Conservation (phyloP, 352 stramenopile genomes). For the Phytophthora chlamydospora region DNA sequence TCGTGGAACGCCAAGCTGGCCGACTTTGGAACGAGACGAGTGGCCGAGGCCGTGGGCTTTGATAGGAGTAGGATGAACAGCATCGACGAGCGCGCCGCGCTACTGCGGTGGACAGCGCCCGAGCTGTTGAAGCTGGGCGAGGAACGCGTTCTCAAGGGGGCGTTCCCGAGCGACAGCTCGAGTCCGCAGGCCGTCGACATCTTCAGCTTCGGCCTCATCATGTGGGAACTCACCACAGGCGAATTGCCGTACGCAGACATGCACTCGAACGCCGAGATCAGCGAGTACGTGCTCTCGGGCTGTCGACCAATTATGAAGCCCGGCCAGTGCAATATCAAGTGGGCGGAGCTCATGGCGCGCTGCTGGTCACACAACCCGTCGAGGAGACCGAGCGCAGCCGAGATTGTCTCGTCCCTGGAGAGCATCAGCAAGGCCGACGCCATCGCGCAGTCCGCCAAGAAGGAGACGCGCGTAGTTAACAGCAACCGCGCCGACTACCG, state of each 20-base stretch:
- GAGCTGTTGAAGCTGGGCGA: slow-evolving; percentile 84
- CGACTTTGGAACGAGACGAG: slow-evolving; percentile 83
- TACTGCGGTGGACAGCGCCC: slow-evolving; percentile 80
- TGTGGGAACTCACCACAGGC: slow-evolving; percentile 89
- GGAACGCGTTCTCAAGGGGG: slow-evolving; percentile 70
- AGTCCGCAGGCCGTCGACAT: slow-evolving; percentile 85
- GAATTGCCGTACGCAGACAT: slow-evolving; percentile 79
- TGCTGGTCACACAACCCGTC: slow-evolving; percentile 85
- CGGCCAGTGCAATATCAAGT: slow-evolving; percentile 82
- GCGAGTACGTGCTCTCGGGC: slow-evolving; percentile 75
- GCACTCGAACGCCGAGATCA: slow-evolving; percentile 74
- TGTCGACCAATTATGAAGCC: slow-evolving; percentile 79
- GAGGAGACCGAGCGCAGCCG: slow-evolving; percentile 70
- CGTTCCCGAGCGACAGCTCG: slow-evolving; percentile 49
- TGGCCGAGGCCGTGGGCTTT: slow-evolving; percentile 82
- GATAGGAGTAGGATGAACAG: slow-evolving; percentile 64
- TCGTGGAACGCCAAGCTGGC: slow-evolving; percentile 91
- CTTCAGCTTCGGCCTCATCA: slow-evolving; percentile 88
- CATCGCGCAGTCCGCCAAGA: slow-evolving; percentile 68
- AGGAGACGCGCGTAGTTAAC: slow-evolving; percentile 71
- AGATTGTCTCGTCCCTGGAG: slow-evolving; percentile 85
- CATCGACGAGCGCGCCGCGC: slow-evolving; percentile 58
- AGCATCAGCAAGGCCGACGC: slow-evolving; percentile 78
- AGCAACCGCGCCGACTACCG: slow-evolving; percentile 84
- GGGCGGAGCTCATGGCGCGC: slow-evolving; percentile 82